Evolutionary conservation across 768 basidiomycete genomes (phyloP).

Genomic region (Zangia roseola): DNA sequence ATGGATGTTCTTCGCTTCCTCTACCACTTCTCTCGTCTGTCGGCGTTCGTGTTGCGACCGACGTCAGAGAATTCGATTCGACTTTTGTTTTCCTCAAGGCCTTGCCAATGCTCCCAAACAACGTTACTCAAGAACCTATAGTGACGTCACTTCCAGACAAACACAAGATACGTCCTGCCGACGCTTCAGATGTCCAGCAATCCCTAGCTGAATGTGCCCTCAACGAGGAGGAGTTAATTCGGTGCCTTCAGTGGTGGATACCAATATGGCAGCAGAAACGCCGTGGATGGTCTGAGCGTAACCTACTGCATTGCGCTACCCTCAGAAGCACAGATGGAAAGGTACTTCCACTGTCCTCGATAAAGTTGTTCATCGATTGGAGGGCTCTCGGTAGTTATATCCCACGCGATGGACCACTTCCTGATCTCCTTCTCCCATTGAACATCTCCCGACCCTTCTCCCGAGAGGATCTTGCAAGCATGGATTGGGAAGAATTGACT

Average conservation of each 20-base stretch:
- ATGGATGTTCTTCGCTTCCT: conserved; percentile 52
- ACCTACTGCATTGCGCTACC: too few relatives aligned
- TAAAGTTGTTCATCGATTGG: conserved; percentile 68
- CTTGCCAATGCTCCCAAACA: conserved; percentile 66
- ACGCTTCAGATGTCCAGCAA: too few relatives aligned
- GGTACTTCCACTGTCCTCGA: conserved; percentile 60
- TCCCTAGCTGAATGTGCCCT: too few relatives aligned
- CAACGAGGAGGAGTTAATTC: background rate
- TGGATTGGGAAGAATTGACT: conserved; percentile 76
- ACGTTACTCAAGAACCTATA: conserved; percentile 31
- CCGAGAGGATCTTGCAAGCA: conserved; percentile 49
- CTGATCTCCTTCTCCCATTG: conserved; percentile 29
- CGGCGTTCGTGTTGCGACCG: conserved; percentile 63
- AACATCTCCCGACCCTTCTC: conserved; percentile 40
- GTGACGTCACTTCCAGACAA: conserved; percentile 48
- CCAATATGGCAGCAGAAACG: too few relatives aligned
- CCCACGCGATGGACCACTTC: conserved; percentile 74
- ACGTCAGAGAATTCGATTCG: conserved; percentile 71
- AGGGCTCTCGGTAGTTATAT: conserved; percentile 52
- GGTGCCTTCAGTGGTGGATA: background rate
- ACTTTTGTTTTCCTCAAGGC: conserved; percentile 73
- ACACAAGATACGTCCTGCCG: conserved; percentile 45
- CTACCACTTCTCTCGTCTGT: conserved; percentile 74
- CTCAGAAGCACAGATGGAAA: conserved; percentile 41
- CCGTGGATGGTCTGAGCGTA: too few relatives aligned